Percentiles rank a stretch among this genome's conserved stretches.
Conservation (phyloP, 441 rosid species). For the Mallotus japonicus region DNA sequence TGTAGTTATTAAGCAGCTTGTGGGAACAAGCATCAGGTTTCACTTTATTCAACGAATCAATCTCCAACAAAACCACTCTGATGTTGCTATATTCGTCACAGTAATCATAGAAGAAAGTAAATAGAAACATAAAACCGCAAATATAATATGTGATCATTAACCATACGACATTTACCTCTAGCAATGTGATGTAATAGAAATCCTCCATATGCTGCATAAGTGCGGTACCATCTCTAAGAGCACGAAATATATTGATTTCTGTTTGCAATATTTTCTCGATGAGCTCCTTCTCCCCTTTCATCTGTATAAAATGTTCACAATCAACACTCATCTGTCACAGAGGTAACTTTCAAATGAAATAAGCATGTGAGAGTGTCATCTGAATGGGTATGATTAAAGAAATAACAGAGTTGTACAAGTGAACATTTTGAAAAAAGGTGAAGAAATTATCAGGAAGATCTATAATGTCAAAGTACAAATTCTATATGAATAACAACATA, state of each 20-base stretch:
- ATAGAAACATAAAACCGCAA: neutral
- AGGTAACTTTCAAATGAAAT: neutral
- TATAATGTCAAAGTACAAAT: neutral
- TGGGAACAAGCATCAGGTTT: neutral
- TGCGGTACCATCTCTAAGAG: conserved; percentile 92
- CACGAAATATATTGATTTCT: conserved; percentile 79
- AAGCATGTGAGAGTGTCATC: neutral
- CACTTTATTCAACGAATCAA: neutral
- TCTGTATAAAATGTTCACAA: conserved; percentile 42
- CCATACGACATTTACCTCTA: conserved; percentile 55
- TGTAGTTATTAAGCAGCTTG: neutral
- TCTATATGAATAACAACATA: neutral
- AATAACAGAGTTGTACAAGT: neutral
- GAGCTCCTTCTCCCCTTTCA: conserved; percentile 98
- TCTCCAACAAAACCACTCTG: neutral
- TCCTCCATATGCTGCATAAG: conserved; percentile 99
- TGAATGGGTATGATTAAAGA: neutral
- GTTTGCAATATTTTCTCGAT: conserved; percentile 86
- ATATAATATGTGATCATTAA: neutral
- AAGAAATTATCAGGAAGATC: neutral
- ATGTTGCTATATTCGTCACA: neutral
- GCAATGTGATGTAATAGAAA: conserved; percentile 83
- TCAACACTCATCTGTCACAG: conserved; percentile 12
- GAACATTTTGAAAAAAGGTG: neutral
- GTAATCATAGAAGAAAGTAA: conserved; percentile 3